Conservation (phyloP, 441 rosid genomes). For the Breynia disticha region DNA sequence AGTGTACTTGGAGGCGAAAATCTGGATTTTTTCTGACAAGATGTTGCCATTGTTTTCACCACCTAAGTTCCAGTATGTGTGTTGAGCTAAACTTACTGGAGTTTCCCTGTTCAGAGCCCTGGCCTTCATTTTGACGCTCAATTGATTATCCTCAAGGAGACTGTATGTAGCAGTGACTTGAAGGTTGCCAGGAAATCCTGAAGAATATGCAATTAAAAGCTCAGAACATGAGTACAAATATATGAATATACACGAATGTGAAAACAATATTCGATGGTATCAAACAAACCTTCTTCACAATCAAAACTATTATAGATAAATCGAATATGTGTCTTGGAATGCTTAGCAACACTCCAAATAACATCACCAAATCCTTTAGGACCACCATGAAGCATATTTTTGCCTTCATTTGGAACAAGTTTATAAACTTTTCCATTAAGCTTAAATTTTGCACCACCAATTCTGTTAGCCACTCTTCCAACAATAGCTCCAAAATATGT, state of each 20-base stretch:
- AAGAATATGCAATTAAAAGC: background rate
- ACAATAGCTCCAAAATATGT: constrained; percentile 59
- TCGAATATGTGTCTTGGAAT: constrained; percentile 27
- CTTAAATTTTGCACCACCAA: constrained; percentile 56
- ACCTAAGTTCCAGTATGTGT: constrained; percentile 9
- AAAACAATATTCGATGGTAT: no score
- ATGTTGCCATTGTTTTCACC: constrained; percentile 8
- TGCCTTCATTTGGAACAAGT: constrained; percentile 58
- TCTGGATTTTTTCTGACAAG: constrained; percentile 1
- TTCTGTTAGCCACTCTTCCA: constrained; percentile 82
- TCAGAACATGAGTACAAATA: background rate
- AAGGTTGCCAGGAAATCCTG: constrained; percentile 9
- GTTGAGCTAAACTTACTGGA: constrained; percentile 7
- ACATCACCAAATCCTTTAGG: constrained; percentile 59
- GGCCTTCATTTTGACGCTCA: constrained; percentile 8
- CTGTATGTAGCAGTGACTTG: constrained; percentile 1
- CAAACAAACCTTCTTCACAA: constrained; percentile 60
- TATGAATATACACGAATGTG: background rate
- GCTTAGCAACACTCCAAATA: constrained; percentile 47
- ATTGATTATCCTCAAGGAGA: background rate
- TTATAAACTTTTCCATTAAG: constrained; percentile 47
- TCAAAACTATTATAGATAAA: constrained; percentile 54
- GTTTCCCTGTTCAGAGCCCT: constrained; percentile 7
- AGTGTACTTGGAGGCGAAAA: constrained; percentile 4
- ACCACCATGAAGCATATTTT: constrained; percentile 84